phyloP scores from a whole-genome alignment of 805 yeast species.

The Pichia cephalocereana region DNA sequence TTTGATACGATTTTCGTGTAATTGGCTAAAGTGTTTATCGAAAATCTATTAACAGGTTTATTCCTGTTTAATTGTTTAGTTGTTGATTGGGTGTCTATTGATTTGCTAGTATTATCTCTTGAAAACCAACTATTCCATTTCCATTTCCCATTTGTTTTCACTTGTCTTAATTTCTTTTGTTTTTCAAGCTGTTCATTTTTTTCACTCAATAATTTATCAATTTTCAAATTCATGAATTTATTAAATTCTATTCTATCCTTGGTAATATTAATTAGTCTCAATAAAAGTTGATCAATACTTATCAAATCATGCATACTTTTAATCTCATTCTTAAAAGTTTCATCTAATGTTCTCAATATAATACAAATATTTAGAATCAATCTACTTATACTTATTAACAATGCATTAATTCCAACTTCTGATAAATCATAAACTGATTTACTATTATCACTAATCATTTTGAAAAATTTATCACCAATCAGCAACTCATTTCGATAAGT shows the following conservation, averaged over 20 bases:
- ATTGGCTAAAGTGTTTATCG: neutral
- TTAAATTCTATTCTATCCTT: neutral
- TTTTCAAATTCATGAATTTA: neutral
- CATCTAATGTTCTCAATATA: neutral
- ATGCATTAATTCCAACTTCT: neutral
- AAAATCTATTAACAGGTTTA: neutral
- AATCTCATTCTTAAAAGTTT: neutral
- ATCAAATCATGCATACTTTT: slow-evolving; percentile 15
- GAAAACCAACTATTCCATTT: neutral
- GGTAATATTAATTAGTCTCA: neutral
- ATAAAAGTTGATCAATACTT: neutral
- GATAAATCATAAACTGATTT: neutral
- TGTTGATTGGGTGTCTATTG: no score
- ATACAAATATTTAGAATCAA: slow-evolving; percentile 1
- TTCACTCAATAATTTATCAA: slow-evolving; percentile 10
- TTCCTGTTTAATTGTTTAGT: neutral
- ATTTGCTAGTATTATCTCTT: neutral
- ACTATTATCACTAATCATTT: neutral
- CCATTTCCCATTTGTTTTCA: neutral
- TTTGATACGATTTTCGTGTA: neutral
- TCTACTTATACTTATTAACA: neutral
- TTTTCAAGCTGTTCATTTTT: neutral
- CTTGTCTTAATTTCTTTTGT: neutral
- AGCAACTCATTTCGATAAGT: neutral
- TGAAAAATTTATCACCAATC: neutral